Percentiles rank a stretch among this genome's conserved stretches.
phyloP scores from a whole-genome alignment of 768 basidiomycete species.

The Vishniacozyma victoriae region DNA sequence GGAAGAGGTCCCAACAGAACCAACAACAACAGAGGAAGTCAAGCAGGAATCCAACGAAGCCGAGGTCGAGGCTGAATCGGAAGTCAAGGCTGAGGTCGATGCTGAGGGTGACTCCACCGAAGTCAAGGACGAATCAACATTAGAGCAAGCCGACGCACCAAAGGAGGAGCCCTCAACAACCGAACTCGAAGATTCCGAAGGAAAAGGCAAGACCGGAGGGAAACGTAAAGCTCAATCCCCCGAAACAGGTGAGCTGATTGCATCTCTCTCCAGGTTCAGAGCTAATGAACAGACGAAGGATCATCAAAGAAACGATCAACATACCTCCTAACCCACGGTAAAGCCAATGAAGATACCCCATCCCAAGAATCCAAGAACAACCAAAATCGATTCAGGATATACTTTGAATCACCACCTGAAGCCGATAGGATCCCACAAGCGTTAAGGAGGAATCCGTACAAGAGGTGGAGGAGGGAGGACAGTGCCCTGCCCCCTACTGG shows the following conservation, averaged over 20 bases:
- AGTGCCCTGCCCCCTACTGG: slow-evolving; percentile 28
- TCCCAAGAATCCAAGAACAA: slow-evolving; percentile 24
- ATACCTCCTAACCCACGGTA: slow-evolving; percentile 34
- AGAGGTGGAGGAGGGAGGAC: slow-evolving; percentile 32
- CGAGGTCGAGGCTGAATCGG: slow-evolving; percentile 4
- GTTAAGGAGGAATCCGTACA: slow-evolving; percentile 23
- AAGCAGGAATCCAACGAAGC: background rate
- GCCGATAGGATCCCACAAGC: slow-evolving; percentile 40
- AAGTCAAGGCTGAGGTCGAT: slow-evolving; percentile 7
- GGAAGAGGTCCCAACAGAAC: background rate
- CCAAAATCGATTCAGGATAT: slow-evolving; percentile 49
- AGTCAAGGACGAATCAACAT: background rate
- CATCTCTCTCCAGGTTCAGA: background rate
- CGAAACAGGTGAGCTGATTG: slow-evolving; percentile 38
- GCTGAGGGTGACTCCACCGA: slow-evolving; percentile 47
- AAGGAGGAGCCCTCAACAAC: too few relatives aligned
- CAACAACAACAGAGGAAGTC: background rate
- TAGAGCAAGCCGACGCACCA: background rate
- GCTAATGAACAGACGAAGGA: slow-evolving; percentile 17
- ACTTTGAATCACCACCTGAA: slow-evolving; percentile 49
- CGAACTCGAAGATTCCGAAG: slow-evolving; percentile 20
- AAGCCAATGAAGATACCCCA: slow-evolving; percentile 16
- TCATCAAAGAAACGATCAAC: slow-evolving; percentile 35
- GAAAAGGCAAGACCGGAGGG: slow-evolving; percentile 35
- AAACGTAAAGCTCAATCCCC: slow-evolving; percentile 46